These are phyloP conservation scores for Silybum marianum DNA, from an alignment of 129 eudicot species.

Conservation along the genomic window DNA sequence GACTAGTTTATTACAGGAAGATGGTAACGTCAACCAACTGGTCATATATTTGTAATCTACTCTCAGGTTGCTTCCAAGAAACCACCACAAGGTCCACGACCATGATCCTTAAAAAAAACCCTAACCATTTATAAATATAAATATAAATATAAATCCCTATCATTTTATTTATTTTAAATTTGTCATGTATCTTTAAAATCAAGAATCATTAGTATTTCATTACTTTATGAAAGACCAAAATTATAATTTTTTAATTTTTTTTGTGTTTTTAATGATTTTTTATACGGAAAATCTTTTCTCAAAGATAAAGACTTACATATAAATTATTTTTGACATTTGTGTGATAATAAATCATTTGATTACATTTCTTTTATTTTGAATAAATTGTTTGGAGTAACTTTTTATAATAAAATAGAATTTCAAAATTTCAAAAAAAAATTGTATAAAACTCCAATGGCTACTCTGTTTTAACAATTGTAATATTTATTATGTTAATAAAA, in stretches of 20 bases:
- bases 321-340: no score
- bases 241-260: not conserved
- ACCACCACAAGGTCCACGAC: not conserved
- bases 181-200: not conserved
- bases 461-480: no score
- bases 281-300: not conserved
- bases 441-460: no score
- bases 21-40: not conserved
- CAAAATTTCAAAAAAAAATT: no score
- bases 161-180: not conserved
- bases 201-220: not conserved
- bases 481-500: no score
- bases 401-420: no score
- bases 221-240: not conserved
- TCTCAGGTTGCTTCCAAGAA: not conserved
- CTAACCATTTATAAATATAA: no score
- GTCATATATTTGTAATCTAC: not conserved
- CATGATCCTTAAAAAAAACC: not conserved
- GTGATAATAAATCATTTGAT: no score
- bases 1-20: not conserved
- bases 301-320: no score
- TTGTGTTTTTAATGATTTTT: not conserved
- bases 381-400: no score
- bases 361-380: no score
- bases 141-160: not conserved